Base-by-base conservation (phyloP, 2,329 filamentous ascomycete species). In the Phyllosticta citrichinensis region DNA sequence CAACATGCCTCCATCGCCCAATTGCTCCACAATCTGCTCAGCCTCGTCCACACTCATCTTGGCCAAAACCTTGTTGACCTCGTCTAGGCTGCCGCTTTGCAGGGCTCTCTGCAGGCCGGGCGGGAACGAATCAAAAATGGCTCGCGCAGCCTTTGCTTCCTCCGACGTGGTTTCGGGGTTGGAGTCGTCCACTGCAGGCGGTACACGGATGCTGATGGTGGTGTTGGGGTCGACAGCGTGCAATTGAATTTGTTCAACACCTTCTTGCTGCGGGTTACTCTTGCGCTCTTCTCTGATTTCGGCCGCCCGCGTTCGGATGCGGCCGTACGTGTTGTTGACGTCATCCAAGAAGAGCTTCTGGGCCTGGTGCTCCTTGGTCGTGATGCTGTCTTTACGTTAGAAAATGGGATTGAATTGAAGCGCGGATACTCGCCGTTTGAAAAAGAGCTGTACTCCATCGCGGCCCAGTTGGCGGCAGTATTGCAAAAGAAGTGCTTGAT, bases 211-310 rank as follows among this genome's bases (percentile, higher is more conserved):
- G 71, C 89, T 89, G 73, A 99, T 97, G 63, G 89, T 87, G 2
- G 93, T 62, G 55, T 88, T 88, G 0, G 93, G 93, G 73, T 97
- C 91, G 11, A 99, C 92, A 14, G 94, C 93, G 72, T 99, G 94
- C 55, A 99, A 82, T 75, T 99, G 95, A 67, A 99, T 99, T 75
- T 97, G 93, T 77, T 99, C 94, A 10, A 96, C 88, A 20, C 87
- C 90, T 24, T 81, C 83, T 1, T 76, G 75, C 20, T 79, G 79
- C 5, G 77, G 80, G 53, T 80, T 74, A 55, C 72, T 68, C 2
- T 69, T 71, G n/a, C 79, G 75, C 66, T 87, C 80, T 64, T 83
- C 83, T 51, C 79, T 80, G 65, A 96, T 87, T 73, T 95, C 89
- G 6, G 82, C 80, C 1, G 88, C 86, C 55, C 94, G 85, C 25